These are phyloP conservation scores for Solanum lycopersicoides DNA, from an alignment of 257 asterid genomes.

Conservation along the genomic window DNA sequence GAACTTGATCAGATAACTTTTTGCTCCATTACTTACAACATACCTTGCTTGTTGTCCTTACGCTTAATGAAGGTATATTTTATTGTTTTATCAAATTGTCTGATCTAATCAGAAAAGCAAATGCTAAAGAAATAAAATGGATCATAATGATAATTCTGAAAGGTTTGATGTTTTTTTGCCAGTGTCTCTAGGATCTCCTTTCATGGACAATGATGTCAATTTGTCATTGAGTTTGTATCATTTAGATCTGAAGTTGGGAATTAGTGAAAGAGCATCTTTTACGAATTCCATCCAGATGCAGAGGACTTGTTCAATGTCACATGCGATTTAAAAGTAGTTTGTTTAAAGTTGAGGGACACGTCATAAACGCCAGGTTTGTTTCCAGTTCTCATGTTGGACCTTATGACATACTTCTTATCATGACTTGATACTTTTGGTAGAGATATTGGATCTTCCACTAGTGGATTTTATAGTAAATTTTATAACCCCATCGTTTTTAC, in stretches of 20 bases:
- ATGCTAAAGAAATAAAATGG: not conserved
- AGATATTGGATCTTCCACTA: not conserved
- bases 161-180: conserved; percentile 32
- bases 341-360: conserved; percentile 82
- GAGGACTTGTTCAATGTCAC: conserved; percentile 96
- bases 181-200: not conserved
- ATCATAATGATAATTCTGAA: conserved; percentile 91
- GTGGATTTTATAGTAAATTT: not conserved
- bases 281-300: conserved; percentile 96
- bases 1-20: no score
- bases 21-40: no score
- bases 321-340: conserved; percentile 82
- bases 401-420: not conserved
- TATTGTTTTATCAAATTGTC: no score
- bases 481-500: not conserved
- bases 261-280: conserved; percentile 88
- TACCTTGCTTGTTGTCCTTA: not conserved
- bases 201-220: not conserved
- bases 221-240: not conserved
- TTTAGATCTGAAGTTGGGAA: conserved; percentile 88
- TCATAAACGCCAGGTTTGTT: conserved; percentile 80
- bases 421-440: not conserved
- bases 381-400: not conserved
- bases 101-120: no score
- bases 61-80: no score